A percentile compares a stretch with the other conserved stretches of the same genome.
Evolutionary conservation across 352 stramenopile genomes (phyloP).

Genomic region (Phytopythium sindhum): DNA sequence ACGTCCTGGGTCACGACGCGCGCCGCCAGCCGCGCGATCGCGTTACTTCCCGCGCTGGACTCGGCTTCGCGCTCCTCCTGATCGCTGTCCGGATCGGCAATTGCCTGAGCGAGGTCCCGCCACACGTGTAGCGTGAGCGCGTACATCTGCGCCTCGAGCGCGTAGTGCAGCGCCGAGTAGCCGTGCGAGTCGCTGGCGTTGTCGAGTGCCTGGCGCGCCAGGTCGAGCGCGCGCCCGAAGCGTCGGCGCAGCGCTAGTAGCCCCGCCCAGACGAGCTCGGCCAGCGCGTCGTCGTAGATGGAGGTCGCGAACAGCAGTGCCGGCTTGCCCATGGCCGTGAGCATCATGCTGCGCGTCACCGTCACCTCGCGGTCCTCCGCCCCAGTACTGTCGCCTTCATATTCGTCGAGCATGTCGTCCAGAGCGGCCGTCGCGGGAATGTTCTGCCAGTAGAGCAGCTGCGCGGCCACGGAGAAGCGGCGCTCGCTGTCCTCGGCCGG

Average conservation of each 20-base stretch:
- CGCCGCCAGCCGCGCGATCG: conserved; percentile 10
- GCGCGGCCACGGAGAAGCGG: conserved; percentile 24
- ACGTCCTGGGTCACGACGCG: conserved; percentile 57
- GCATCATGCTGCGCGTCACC: conserved; percentile 27
- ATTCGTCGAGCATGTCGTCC: conserved; percentile 29
- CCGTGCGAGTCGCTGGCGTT: conserved; percentile 67
- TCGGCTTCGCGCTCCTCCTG: background rate
- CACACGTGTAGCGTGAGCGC: conserved; percentile 38
- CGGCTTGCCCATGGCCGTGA: conserved; percentile 74
- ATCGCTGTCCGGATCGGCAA: background rate
- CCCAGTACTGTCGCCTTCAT: conserved; percentile 18
- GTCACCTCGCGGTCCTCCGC: background rate
- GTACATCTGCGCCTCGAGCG: conserved; percentile 67
- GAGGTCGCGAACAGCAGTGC: conserved; percentile 75
- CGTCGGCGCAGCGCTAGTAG: conserved; percentile 41
- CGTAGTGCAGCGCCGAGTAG: conserved; percentile 73
- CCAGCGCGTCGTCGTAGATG: conserved; percentile 84
- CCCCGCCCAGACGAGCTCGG: conserved; percentile 54
- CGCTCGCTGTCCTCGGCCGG: conserved; percentile 10
- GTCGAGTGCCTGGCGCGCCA: conserved; percentile 64
- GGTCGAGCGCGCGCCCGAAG: conserved; percentile 29
- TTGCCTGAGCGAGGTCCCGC: conserved; percentile 17
- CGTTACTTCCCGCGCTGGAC: background rate
- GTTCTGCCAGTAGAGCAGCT: conserved; percentile 52
- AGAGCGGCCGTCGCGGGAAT: conserved; percentile 22